Base-by-base conservation (phyloP, 1,139 yeast genomes). In the Hemisphaericaspora lyxosophila region DNA sequence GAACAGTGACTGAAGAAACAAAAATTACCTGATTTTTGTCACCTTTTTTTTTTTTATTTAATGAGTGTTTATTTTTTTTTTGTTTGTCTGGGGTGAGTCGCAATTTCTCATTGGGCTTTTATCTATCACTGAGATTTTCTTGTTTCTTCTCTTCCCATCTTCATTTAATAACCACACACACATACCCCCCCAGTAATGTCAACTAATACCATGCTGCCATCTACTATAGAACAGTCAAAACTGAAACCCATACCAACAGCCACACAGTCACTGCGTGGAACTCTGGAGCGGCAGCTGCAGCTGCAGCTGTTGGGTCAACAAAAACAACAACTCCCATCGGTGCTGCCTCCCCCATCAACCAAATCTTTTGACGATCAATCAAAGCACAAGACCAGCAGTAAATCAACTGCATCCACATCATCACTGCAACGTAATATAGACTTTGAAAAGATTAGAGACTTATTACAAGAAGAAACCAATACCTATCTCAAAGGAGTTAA, bases 401-500 rank as follows among this genome's bases (percentile, higher is more conserved):
- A n/a, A n/a, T n/a, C 26, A 26, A 27, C 22, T 22, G 25, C 19
- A 26, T 18, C 35, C 9, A 15, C 7, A 5, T 22, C 33, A 9
- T 11, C 25, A 8, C 5, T 2, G 2, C 18, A 24, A 18, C 20
- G 20, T 17, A 22, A 29, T 16, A 37, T 48, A 25, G 51, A 48
- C 36, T 38, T 54, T 31, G 51, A 47, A 2, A 48, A 47, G 15
- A 49, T 55, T 29, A 43, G 54, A 35, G 47, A 44, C 17, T 39
- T 53, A 2, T 38, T 56, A 25, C 57, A 57, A 23, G 48, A 51
- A 19, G 56, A 54, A 27, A 42, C 46, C n/a, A 45, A 38, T 29
- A 36, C 44, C 7, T 51, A 54, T 34, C 50, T 60, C 22, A 53
- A 56, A 38, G 70, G 65, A 2, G 59, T 67, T 14, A 53, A 55